These are phyloP conservation scores for Wickerhamiella infanticola DNA, from an alignment of 1,139 yeast species.

Conservation along the genomic window DNA sequence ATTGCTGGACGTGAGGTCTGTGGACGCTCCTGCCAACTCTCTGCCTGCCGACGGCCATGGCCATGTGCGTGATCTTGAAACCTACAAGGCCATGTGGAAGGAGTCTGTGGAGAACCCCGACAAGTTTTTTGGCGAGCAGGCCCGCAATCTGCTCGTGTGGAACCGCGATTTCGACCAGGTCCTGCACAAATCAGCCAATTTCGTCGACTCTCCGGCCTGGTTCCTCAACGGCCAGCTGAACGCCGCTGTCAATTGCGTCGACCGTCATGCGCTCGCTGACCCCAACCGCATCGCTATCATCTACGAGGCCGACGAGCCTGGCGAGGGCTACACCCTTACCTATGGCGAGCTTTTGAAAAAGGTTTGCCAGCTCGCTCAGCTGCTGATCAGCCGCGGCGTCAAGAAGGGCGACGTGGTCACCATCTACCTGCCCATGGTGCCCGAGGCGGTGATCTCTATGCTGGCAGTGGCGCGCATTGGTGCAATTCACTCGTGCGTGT, in stretches of 20 bases:
- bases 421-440: conserved; percentile 91
- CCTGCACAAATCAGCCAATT: conserved; percentile 40
- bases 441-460: conserved; percentile 89
- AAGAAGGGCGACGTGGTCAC: conserved; percentile 93
- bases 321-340: conserved; percentile 52
- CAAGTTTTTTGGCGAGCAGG: conserved; percentile 69
- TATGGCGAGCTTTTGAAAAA: conserved; percentile 76
- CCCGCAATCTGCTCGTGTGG: conserved; percentile 70
- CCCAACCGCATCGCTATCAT: conserved; percentile 80
- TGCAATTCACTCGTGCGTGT: conserved; percentile 90
- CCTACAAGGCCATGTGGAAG: conserved; percentile 57
- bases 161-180: conserved; percentile 67
- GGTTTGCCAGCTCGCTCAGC: conserved; percentile 81
- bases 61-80: conserved; percentile 35
- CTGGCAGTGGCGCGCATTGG: conserved; percentile 90
- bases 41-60: conserved; percentile 9
- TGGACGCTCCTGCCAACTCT: conserved; percentile 13
- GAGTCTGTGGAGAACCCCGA: conserved; percentile 74
- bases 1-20: conserved; percentile 14
- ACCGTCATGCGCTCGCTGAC: conserved; percentile 76
- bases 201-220: conserved; percentile 84
- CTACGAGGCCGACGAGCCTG: conserved; percentile 90
- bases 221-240: conserved; percentile 85
- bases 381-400: conserved; percentile 75
- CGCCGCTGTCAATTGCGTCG: conserved; percentile 92